A percentile compares a stretch with the other conserved stretches of the same genome.
These are phyloP conservation scores for Tricholoma saponaceum DNA, from an alignment of 768 basidiomycete species.

Conservation along the genomic window DNA sequence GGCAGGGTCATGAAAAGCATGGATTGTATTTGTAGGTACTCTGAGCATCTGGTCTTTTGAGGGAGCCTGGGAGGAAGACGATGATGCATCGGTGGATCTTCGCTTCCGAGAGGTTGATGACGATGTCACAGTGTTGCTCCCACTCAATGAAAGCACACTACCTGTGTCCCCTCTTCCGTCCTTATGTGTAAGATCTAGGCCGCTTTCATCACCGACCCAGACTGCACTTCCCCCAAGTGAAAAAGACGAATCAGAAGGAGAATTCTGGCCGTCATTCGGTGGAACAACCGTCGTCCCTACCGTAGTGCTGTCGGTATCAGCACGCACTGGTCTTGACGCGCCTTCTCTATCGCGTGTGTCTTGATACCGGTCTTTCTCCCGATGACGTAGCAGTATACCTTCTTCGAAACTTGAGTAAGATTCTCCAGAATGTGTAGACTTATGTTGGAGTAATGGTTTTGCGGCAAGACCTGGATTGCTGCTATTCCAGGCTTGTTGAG, in stretches of 20 bases:
- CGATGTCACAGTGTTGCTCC: conserved; percentile 34
- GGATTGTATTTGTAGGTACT: conserved; percentile 30
- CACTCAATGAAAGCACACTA: conserved; percentile 37
- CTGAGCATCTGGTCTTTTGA: conserved; percentile 37
- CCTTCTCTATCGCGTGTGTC: conserved; percentile 31
- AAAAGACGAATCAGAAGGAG: conserved; percentile 72
- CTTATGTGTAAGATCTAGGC: conserved; percentile 43
- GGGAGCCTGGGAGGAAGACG: conserved; percentile 57
- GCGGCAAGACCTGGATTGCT: conserved; percentile 18
- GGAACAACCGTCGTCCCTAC: conserved; percentile 23
- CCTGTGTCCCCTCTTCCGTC: conserved; percentile 37
- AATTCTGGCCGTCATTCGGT: conserved; percentile 35
- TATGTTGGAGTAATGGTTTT: conserved; percentile 33
- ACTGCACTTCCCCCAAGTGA: conserved; percentile 77
- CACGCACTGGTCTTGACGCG: conserved; percentile 22
- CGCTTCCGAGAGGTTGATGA: conserved; percentile 44
- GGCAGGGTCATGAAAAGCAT: conserved; percentile 43
- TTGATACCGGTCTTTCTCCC: conserved; percentile 23
- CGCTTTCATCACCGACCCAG: conserved; percentile 79
- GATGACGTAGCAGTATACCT: conserved; percentile 46
- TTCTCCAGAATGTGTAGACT: conserved; percentile 51
- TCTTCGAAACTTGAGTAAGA: conserved; percentile 74
- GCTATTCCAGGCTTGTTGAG: conserved; percentile 24
- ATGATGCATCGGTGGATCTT: conserved; percentile 71
- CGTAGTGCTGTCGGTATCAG: conserved; percentile 35